phyloP scores from a whole-genome alignment of 306 rosid genomes.

The Leucaena leucocephala region DNA sequence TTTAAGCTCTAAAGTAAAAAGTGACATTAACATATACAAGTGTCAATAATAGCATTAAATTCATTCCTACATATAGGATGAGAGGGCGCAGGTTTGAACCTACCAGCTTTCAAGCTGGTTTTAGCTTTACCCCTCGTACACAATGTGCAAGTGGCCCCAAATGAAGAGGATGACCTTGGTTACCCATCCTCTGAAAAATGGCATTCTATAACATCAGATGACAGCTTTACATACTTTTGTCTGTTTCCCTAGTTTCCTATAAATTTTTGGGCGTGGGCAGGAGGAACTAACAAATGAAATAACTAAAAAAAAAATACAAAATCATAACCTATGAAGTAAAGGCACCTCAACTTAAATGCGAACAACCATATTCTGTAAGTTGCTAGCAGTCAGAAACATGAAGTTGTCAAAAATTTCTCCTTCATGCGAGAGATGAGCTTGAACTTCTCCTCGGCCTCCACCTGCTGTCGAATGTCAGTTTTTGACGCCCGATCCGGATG shows the following conservation, averaged over 20 bases:
- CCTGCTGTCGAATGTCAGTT: constrained; percentile 71
- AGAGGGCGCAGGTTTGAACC: too few species aligned
- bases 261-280: not conserved
- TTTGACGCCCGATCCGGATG: constrained; percentile 91
- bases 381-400: constrained; percentile 40
- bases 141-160: too few species aligned
- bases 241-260: not conserved
- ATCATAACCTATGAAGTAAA: constrained; percentile 3
- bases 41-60: too few species aligned
- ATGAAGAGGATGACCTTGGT: constrained; percentile 7
- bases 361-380: not conserved
- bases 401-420: constrained; percentile 47
- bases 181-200: constrained; percentile 14
- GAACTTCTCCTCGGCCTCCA: constrained; percentile 90
- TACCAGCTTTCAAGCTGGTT: too few species aligned
- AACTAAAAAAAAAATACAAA: not conserved
- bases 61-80: too few species aligned
- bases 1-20: too few species aligned
- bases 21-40: too few species aligned
- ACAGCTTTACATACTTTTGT: constrained; percentile 1
- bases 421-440: constrained; percentile 80
- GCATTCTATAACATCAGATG: not conserved
- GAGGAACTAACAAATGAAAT: not conserved
- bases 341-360: constrained; percentile 13
- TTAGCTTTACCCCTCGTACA: too few species aligned